Percentiles rank a stretch among this genome's conserved stretches.
Conservation (phyloP, 148 eudicot genomes). For the Rhododendron molle region DNA sequence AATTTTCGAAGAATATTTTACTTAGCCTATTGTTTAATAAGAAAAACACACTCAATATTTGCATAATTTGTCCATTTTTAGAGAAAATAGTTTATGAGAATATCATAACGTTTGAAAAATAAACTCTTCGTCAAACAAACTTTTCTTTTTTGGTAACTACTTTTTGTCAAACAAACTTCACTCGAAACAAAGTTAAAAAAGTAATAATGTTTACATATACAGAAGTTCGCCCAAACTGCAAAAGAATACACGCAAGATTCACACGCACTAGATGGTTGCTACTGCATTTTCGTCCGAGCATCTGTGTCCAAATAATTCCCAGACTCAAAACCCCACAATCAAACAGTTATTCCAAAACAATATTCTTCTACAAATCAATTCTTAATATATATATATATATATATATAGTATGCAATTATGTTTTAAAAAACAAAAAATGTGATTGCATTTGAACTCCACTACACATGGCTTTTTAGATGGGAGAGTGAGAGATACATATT, state of each 20-base stretch:
- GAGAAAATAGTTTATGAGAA: neutral
- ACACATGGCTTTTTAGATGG: neutral
- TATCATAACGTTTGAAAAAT: neutral
- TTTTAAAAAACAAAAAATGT: neutral
- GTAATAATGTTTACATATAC: neutral
- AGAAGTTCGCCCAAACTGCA: neutral
- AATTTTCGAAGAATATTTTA: neutral
- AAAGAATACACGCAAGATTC: neutral
- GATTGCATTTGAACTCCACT: neutral
- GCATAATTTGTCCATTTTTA: neutral
- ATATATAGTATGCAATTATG: neutral
- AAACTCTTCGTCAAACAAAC: neutral
- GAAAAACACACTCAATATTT: neutral
- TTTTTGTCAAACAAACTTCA: neutral
- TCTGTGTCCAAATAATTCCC: neutral
- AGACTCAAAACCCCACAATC: neutral
- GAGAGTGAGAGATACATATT: neutral
- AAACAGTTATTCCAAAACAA: neutral
- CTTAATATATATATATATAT: neutral
- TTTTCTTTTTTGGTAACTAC: no score
- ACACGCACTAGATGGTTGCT: neutral
- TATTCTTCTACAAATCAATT: neutral
- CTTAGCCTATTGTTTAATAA: neutral
- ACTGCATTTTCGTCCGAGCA: no score
- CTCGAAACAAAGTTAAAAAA: neutral